Conservation (phyloP, 1,139 yeast species). For the Kazachstania sp. region DNA sequence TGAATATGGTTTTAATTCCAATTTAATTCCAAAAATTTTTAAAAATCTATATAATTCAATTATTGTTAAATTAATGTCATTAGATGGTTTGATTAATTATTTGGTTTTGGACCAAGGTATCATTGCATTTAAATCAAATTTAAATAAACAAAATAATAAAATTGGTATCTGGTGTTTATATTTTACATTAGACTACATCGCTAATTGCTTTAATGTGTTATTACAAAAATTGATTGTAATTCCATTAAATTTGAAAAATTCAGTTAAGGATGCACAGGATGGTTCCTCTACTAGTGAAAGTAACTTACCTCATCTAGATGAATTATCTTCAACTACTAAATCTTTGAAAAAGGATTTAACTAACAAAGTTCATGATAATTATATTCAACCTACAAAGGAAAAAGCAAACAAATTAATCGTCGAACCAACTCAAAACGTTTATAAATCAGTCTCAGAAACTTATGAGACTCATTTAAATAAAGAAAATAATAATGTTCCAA, state of each 20-base stretch:
- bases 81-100: slow-evolving; percentile 15
- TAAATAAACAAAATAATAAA: slow-evolving; percentile 13
- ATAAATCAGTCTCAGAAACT: slow-evolving; percentile 24
- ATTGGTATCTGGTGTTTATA: slow-evolving; percentile 27
- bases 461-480: slow-evolving; percentile 25
- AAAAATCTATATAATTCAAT: neutral
- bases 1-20: neutral
- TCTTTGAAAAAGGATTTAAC: slow-evolving; percentile 22
- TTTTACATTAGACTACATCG: slow-evolving; percentile 26
- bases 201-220: slow-evolving; percentile 25
- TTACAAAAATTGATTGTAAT: slow-evolving; percentile 22
- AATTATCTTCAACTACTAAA: slow-evolving; percentile 24
- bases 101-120: slow-evolving; percentile 27
- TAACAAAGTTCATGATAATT: slow-evolving; percentile 15
- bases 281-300: neutral
- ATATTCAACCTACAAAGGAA: slow-evolving; percentile 23
- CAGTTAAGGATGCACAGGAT: neutral
- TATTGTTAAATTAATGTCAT: neutral
- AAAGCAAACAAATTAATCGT: slow-evolving; percentile 8
- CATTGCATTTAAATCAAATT: slow-evolving; percentile 19
- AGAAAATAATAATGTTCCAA: slow-evolving; percentile 28
- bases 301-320: slow-evolving; percentile 23
- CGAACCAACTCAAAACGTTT: slow-evolving; percentile 20
- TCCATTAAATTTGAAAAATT: slow-evolving; percentile 17
- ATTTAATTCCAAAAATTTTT: neutral